These are phyloP conservation scores for Salix caprea DNA, from an alignment of 345 rosid genomes.

Conservation along the genomic window DNA sequence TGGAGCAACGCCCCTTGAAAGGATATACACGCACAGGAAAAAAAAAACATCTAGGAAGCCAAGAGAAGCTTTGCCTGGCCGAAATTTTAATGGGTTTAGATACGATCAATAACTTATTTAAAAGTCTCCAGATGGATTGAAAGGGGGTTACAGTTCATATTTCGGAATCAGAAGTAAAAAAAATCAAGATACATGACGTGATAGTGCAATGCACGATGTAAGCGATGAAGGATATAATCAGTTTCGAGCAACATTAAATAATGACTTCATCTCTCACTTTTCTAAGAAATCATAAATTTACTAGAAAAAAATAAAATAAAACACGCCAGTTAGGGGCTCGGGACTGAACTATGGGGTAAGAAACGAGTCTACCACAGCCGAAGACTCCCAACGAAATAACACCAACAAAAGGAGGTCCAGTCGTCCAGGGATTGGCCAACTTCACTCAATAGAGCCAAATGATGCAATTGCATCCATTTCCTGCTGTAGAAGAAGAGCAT, in stretches of 20 bases:
- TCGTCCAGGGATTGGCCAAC: neutral
- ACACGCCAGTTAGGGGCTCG: too few species aligned
- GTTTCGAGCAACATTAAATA: too few species aligned
- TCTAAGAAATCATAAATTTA: too few species aligned
- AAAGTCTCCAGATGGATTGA: too few species aligned
- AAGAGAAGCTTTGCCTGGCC: neutral
- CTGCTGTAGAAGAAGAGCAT: constrained; percentile 82
- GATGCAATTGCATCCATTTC: constrained; percentile 94
- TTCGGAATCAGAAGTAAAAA: neutral
- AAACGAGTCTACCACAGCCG: neutral
- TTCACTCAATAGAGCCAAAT: constrained; percentile 50
- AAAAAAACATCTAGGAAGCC: neutral
- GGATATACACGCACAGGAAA: neutral
- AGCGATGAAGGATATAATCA: neutral
- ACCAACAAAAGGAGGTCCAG: neutral
- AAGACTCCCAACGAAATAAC: too few species aligned
- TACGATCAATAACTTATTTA: too few species aligned
- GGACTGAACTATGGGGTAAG: too few species aligned
- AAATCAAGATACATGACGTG: neutral
- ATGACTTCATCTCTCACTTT: too few species aligned
- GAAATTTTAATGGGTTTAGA: neutral
- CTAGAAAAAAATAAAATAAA: too few species aligned
- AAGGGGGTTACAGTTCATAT: too few species aligned
- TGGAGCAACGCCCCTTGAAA: neutral
- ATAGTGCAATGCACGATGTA: neutral